Evolutionary conservation across 1,284 basidiomycete genomes (phyloP).

Genomic region (Melampsora americana): DNA sequence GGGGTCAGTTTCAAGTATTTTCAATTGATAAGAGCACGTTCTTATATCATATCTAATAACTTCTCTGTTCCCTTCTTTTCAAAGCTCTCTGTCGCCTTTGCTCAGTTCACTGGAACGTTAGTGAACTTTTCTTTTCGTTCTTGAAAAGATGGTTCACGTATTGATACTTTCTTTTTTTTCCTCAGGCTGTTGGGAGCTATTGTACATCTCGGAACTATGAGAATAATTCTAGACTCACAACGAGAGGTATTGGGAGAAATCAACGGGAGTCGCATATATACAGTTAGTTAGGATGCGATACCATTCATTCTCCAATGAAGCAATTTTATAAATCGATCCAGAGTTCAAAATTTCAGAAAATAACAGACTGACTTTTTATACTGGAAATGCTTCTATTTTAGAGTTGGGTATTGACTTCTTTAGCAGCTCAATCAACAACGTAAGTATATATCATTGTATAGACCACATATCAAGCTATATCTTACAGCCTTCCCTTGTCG

Average conservation of each 20-base stretch:
- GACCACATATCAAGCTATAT: no score
- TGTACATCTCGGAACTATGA: constrained; percentile 6
- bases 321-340: no score
- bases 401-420: background rate
- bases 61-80: background rate
- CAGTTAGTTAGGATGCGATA: background rate
- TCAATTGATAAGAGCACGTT: no score
- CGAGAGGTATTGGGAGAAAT: background rate
- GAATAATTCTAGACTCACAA: constrained; percentile 1
- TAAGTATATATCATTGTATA: background rate
- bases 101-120: constrained; percentile 36
- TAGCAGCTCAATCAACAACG: constrained; percentile 7
- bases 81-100: constrained; percentile 28
- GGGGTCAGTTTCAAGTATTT: background rate
- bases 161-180: background rate
- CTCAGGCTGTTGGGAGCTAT: background rate
- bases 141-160: background rate
- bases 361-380: background rate
- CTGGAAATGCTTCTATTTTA: background rate
- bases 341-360: background rate
- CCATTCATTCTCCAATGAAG: no score
- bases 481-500: no score
- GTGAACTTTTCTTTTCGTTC: background rate
- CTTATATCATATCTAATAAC: background rate
- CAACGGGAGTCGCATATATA: background rate